A percentile compares a stretch with the other conserved stretches of the same genome.
phyloP scores from a whole-genome alignment of 805 yeast genomes.

The Blastobotrys americana region DNA sequence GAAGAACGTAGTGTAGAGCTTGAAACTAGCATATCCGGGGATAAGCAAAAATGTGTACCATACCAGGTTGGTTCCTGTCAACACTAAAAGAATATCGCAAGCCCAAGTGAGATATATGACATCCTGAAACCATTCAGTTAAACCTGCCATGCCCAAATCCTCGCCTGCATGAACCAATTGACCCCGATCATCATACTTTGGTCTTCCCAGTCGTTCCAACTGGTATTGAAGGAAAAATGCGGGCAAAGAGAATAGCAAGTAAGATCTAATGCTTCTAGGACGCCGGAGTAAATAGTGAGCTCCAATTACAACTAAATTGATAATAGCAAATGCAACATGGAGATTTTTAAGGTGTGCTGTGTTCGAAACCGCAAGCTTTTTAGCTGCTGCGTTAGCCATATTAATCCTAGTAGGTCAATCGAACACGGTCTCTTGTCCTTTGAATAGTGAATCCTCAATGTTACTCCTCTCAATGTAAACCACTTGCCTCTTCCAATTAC shows the following conservation, averaged over 20 bases:
- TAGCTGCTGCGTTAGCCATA: constrained; percentile 42
- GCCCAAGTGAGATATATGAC: constrained; percentile 58
- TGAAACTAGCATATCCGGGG: constrained; percentile 48
- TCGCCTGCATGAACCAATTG: constrained; percentile 49
- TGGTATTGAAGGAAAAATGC: constrained; percentile 40
- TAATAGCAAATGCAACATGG: constrained; percentile 31
- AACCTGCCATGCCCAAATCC: constrained; percentile 54
- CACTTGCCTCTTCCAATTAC: too few species aligned
- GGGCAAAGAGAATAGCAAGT: constrained; percentile 38
- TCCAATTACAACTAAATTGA: constrained; percentile 38
- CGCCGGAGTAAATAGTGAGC: constrained; percentile 36
- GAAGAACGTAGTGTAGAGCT: constrained; percentile 36
- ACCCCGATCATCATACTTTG: constrained; percentile 41
- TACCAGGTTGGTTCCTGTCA: constrained; percentile 49
- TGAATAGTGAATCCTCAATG: too few species aligned
- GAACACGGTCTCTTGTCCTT: too few species aligned
- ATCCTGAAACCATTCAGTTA: constrained; percentile 69
- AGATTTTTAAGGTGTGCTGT: constrained; percentile 26
- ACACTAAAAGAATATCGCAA: constrained; percentile 45
- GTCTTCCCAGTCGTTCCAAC: constrained; percentile 57
- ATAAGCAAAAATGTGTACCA: constrained; percentile 39
- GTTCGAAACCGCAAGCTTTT: constrained; percentile 34
- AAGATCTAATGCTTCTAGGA: constrained; percentile 41
- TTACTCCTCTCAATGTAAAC: too few species aligned
- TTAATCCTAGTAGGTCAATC: too few species aligned